Evolutionary conservation across 169 alveolate species (phyloP), one percentile per base, ranked within the genome.

Genomic region (Plasmodium reichenowi): DNA sequence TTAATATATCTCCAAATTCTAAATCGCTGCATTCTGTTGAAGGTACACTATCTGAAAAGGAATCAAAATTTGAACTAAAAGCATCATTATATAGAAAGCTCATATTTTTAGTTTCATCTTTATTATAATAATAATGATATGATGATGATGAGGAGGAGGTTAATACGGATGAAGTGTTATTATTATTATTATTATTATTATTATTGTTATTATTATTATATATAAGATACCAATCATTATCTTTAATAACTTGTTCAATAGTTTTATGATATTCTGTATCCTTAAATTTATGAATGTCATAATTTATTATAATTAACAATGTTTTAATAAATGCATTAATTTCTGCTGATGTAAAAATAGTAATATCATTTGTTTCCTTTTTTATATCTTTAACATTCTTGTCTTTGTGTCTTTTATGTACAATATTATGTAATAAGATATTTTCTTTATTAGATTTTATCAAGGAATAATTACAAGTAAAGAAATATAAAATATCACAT

Each of bases 191-290:
- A 54, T 59, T 12, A 10, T 13, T 20, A 24, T 43, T 54, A 20
- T 60, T 73, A 2, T 24, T 64, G 7, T 38, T 62, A 48, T 47
- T 32, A 17, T 50, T 74, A n/a, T 63, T 66, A 47, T 17, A 76
- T 17, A 76, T 63, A 9, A 6, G 13, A 62, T 52, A 80, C 90
- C 90, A 80, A 3, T 80, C 85, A 8, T 48, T 72, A 58, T 80
- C 90, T 13, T 26, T 58, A 48, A 80, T 20, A 24, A 80, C 70
- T 72, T 80, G 90, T 24, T 80, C 70, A 3, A 80, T 80, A 0
- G 90, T 80, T 54, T 67, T 56, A 47, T 56, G 70, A 32, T 80
- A 80, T 56, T 80, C 73, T 75, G 80, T 68, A 9, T 29, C 20
- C 67, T 68, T 80, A 20, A 80, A 80, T 3, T 78, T 56, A 22